Conservation (phyloP, 2,329 filamentous ascomycete genomes). For the Westerdykella aurantiaca region DNA sequence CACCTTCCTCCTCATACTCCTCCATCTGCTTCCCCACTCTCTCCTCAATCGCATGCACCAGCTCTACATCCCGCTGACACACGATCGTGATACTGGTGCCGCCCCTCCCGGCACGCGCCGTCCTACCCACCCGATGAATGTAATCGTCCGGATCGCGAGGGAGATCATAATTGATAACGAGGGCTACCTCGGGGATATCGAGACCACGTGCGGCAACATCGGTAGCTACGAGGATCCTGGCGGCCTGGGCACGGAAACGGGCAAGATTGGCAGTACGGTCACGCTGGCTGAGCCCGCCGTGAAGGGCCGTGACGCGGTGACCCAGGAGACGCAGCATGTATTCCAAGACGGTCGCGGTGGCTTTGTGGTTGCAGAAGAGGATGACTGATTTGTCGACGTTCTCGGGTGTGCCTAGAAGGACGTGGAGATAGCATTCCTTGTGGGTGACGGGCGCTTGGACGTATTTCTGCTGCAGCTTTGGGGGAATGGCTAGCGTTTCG, state of each 20-base stretch:
- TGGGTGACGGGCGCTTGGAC: conserved; percentile 85
- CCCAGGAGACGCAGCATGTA: conserved; percentile 78
- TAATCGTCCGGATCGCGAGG: conserved; percentile 97
- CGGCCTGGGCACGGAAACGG: conserved; percentile 83
- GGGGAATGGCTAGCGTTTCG: conserved; percentile 64
- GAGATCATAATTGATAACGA: conserved; percentile 94
- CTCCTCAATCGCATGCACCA: conserved; percentile 84
- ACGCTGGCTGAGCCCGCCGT: conserved; percentile 78
- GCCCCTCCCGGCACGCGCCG: conserved; percentile 78
- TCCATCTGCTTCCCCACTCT: conserved; percentile 76
- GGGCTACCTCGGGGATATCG: conserved; percentile 84
- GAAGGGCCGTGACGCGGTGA: conserved; percentile 85
- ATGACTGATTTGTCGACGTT: conserved; percentile 76
- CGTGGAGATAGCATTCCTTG: conserved; percentile 90
- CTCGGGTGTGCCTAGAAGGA: conserved; percentile 67
- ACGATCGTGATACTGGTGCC: conserved; percentile 84
- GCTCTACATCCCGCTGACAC: conserved; percentile 84
- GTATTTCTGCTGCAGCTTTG: conserved; percentile 76
- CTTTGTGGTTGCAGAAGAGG: conserved; percentile 89
- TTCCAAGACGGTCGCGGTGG: conserved; percentile 82
- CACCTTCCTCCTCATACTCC: conserved; percentile 80
- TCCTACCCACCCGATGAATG: conserved; percentile 92
- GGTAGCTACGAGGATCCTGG: conserved; percentile 85
- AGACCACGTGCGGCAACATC: conserved; percentile 92
- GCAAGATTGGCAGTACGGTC: conserved; percentile 83